These are phyloP conservation scores for Malassezia equina DNA, from an alignment of 1,284 basidiomycete genomes.

Conservation along the genomic window DNA sequence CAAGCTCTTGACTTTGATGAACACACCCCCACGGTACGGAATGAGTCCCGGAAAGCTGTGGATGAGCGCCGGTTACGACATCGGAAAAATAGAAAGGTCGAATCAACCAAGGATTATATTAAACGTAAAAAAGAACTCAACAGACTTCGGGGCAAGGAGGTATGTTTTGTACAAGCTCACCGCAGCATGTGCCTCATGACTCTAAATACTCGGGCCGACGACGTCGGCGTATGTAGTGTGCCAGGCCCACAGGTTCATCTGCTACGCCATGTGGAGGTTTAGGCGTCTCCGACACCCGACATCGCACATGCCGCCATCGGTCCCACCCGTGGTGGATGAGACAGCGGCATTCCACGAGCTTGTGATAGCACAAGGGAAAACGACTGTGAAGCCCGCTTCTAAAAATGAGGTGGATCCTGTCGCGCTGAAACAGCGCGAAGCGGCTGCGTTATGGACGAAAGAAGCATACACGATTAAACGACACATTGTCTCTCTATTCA, in stretches of 20 bases:
- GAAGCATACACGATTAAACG: conserved; percentile 15
- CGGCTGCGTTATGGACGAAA: conserved; percentile 2
- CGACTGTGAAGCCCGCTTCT: not conserved
- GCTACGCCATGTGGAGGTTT: conserved; percentile 12
- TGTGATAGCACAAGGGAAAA: not conserved
- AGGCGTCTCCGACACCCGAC: not conserved
- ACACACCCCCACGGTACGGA: conserved; percentile 25
- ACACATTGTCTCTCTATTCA: conserved; percentile 12
- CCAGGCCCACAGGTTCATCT: not conserved
- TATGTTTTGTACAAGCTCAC: conserved; percentile 3
- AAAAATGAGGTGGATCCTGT: not conserved
- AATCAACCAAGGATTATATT: conserved; percentile 52
- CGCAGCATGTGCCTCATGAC: conserved; percentile 35
- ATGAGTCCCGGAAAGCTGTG: conserved; percentile 27
- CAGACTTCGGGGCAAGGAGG: conserved; percentile 53
- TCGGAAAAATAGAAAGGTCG: conserved; percentile 52
- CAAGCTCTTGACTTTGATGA: conserved; percentile 30
- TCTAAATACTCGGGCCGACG: conserved; percentile 35
- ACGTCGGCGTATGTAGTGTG: conserved; percentile 10
- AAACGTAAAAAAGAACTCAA: conserved; percentile 56
- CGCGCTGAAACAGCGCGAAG: conserved; percentile 3
- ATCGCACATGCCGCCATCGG: not conserved
- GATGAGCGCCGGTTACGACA: conserved; percentile 49
- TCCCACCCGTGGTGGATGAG: conserved; percentile 5
- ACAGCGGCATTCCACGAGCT: conserved; percentile 3